Conservation (phyloP, 2,329 filamentous ascomycete genomes). For the Monosporascus cannonballus region DNA sequence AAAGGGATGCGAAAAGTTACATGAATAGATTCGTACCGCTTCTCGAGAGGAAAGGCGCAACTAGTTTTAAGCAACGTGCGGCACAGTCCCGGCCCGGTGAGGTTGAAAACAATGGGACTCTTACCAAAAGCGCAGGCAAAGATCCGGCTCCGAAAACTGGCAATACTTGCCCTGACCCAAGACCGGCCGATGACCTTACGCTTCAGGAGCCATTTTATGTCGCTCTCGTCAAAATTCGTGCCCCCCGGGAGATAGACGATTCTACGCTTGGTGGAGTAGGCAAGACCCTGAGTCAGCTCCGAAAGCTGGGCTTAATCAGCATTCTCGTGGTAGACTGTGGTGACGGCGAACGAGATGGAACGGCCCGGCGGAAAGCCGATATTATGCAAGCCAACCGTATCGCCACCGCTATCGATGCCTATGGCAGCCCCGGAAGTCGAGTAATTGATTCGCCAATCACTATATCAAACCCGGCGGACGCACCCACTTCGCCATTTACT, state of each 20-base stretch:
- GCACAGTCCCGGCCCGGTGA: constrained; percentile 18
- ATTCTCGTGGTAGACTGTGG: constrained; percentile 76
- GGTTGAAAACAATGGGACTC: constrained; percentile 1
- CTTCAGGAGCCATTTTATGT: constrained; percentile 49
- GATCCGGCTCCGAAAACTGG: constrained; percentile 1
- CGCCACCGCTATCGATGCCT: constrained; percentile 65
- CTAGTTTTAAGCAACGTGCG: constrained; percentile 24
- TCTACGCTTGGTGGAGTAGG: constrained; percentile 67
- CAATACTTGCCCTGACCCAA: constrained; percentile 6
- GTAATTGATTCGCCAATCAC: constrained; percentile 55
- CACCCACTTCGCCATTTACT: constrained; percentile 25
- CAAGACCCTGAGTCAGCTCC: constrained; percentile 77
- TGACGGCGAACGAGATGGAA: constrained; percentile 24
- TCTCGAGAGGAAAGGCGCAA: constrained; percentile 27
- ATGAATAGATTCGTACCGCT: constrained; percentile 68
- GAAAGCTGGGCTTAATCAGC: constrained; percentile 73
- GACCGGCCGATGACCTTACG: constrained; percentile 39
- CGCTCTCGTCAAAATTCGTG: constrained; percentile 78
- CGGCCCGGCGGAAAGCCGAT: constrained; percentile 37
- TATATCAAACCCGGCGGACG: constrained; percentile 21
- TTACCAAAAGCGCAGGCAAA: constrained; percentile 1
- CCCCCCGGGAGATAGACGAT: constrained; percentile 65
- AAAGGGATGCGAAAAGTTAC: constrained; percentile 87
- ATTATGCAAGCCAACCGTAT: constrained; percentile 66
- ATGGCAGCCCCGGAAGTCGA: constrained; percentile 62